Conservation (phyloP, 495 filamentous ascomycete genomes). For the Chaetomium tenue region DNA sequence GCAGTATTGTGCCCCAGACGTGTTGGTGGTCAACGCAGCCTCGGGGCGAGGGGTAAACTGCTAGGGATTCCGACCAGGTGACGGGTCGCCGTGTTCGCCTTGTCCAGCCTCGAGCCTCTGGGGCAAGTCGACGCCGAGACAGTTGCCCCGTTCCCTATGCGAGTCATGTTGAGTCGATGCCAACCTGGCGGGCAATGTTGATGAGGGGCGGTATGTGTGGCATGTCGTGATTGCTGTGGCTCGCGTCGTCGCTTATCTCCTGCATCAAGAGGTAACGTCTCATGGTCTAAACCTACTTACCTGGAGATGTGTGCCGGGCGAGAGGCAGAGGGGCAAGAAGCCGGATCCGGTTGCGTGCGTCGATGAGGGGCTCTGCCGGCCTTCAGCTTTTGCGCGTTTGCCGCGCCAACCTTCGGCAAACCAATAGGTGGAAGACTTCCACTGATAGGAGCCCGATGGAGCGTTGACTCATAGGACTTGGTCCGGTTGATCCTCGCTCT, state of each 20-base stretch:
- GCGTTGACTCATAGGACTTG: neutral
- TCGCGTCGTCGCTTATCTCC: neutral
- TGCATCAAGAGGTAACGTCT: conserved; percentile 16
- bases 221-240: conserved; percentile 28
- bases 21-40: neutral
- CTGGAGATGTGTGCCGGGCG: neutral
- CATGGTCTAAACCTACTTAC: conserved; percentile 5
- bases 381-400: conserved; percentile 8
- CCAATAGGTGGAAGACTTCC: neutral
- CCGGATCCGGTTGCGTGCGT: neutral
- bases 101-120: neutral
- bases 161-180: neutral
- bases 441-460: neutral
- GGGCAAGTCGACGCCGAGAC: conserved; percentile 10
- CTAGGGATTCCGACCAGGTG: neutral
- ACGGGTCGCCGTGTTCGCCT: neutral
- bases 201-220: conserved; percentile 23
- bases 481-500: conserved; percentile 1
- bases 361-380: neutral
- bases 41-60: neutral
- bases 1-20: neutral
- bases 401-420: neutral
- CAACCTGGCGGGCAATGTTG: conserved; percentile 11
- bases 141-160: conserved; percentile 20
- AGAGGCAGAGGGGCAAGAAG: neutral